A percentile compares a stretch with the other conserved stretches of the same genome.
These are phyloP conservation scores for Berkeleyomyces basicola DNA, from an alignment of 2,329 filamentous ascomycete species.

Conservation along the genomic window DNA sequence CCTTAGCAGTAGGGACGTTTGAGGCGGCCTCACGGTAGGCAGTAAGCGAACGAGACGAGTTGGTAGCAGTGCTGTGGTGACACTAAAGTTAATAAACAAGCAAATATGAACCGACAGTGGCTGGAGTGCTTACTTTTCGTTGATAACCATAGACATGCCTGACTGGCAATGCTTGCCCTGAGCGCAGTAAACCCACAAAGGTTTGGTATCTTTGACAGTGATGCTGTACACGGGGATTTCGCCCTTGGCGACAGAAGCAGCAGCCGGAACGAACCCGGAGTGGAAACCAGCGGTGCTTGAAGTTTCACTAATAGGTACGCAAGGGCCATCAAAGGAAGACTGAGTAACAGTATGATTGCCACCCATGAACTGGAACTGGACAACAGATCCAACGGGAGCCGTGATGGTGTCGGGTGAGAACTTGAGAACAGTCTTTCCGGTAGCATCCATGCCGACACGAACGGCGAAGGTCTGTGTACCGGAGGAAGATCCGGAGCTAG, in stretches of 20 bases:
- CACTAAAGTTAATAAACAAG: not conserved
- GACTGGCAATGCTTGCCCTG: conserved; percentile 57
- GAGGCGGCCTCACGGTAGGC: conserved; percentile 30
- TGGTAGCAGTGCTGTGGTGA: conserved; percentile 28
- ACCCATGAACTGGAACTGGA: conserved; percentile 50
- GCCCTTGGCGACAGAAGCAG: conserved; percentile 30
- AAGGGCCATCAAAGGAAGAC: conserved; percentile 47
- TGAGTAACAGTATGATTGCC: conserved; percentile 68
- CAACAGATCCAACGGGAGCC: conserved; percentile 49
- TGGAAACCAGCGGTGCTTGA: conserved; percentile 44
- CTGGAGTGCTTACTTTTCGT: conserved; percentile 42
- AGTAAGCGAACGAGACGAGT: conserved; percentile 34
- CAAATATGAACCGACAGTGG: not conserved
- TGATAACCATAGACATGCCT: conserved; percentile 64
- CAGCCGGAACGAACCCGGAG: conserved; percentile 50
- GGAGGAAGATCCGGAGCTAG: not conserved
- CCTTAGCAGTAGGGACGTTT: conserved; percentile 19
- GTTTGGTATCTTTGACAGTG: conserved; percentile 48
- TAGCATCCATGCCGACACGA: conserved; percentile 39
- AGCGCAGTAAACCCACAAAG: conserved; percentile 67
- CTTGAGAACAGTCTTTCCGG: conserved; percentile 32
- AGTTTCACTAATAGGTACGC: conserved; percentile 39
- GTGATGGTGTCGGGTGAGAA: conserved; percentile 52
- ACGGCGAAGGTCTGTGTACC: conserved; percentile 23
- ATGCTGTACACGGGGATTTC: conserved; percentile 54